Conservation (phyloP, 306 rosid genomes). For the Dryas octopetala region DNA sequence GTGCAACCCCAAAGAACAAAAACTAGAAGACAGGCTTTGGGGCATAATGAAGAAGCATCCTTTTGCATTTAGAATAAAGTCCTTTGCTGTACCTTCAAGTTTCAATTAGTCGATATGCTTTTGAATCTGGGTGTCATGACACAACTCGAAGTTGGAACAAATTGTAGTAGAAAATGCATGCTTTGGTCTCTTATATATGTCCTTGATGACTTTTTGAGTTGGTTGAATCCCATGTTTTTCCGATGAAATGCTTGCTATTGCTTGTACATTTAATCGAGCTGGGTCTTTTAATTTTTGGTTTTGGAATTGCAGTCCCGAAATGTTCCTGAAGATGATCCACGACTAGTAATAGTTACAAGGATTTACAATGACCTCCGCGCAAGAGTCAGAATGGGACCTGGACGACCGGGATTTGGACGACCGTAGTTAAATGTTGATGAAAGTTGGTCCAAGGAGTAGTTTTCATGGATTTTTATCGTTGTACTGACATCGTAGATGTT, state of each 20-base stretch:
- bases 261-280: background rate
- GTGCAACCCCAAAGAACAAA: no score
- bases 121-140: background rate
- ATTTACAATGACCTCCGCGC: constrained; percentile 32
- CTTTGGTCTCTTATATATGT: background rate
- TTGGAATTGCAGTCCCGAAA: constrained; percentile 58
- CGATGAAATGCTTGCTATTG: background rate
- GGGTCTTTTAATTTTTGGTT: background rate
- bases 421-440: constrained; percentile 8
- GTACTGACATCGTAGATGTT: background rate
- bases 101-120: background rate
- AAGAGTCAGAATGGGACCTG: constrained; percentile 39
- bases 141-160: background rate
- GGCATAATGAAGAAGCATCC: no score
- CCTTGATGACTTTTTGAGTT: no score
- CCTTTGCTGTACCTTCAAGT: no score
- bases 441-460: background rate
- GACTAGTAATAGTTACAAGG: constrained; percentile 54
- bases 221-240: no score
- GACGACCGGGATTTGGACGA: constrained; percentile 13
- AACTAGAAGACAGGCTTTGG: no score
- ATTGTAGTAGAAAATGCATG: background rate
- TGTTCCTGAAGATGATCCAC: constrained; percentile 82
- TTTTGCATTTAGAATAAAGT: background rate
- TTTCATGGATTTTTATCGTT: background rate